phyloP scores from a whole-genome alignment of 441 rosid genomes.

The Gossypium schwendimanii region DNA sequence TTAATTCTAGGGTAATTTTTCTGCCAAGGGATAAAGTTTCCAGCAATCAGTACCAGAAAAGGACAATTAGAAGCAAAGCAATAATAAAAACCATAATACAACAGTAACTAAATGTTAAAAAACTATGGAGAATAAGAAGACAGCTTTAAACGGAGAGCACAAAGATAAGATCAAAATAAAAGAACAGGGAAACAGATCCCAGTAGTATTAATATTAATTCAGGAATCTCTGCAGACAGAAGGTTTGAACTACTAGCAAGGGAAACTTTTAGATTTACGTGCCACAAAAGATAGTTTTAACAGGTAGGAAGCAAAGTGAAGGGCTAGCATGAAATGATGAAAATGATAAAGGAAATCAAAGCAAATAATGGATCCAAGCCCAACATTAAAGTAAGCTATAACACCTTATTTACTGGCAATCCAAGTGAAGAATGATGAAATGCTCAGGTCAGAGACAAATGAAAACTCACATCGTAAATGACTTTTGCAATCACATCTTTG shows the following conservation, averaged over 20 bases:
- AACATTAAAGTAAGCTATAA: neutral
- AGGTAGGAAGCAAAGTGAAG: neutral
- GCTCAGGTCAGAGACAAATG: conserved; percentile 15
- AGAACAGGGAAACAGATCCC: neutral
- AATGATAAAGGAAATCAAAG: neutral
- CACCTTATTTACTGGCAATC: neutral
- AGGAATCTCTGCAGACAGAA: neutral
- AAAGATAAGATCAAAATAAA: neutral
- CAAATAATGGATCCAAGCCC: neutral
- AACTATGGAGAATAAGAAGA: neutral
- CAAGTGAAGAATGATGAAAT: neutral
- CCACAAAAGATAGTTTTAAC: neutral
- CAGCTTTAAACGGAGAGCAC: neutral
- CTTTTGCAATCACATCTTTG: conserved; percentile 84
- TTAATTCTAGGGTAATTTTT: conserved; percentile 84
- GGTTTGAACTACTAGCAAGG: neutral
- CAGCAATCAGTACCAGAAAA: neutral
- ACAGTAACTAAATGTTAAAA: neutral
- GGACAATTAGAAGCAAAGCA: conserved; percentile 3
- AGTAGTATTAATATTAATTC: neutral
- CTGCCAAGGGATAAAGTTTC: conserved; percentile 31
- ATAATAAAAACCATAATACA: neutral
- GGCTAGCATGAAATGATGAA: neutral
- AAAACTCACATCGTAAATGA: conserved; percentile 71
- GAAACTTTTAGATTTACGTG: neutral